These are phyloP conservation scores for Trichomonas vaginalis DNA, from an alignment of 208 protist genomes.

Conservation along the genomic window DNA sequence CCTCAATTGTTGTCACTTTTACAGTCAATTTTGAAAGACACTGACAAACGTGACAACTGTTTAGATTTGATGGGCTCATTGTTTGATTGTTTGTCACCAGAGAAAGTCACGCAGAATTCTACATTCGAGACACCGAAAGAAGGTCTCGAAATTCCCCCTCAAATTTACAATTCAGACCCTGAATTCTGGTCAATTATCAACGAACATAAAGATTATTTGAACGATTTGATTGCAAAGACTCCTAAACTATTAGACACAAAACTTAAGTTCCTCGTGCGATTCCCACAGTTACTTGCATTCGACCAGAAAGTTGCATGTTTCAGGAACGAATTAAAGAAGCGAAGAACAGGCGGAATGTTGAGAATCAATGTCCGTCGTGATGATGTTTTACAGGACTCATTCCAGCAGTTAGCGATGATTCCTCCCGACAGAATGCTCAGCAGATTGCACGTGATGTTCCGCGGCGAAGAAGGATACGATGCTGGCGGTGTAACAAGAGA, in stretches of 20 bases:
- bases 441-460: constrained; percentile 16
- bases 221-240: background rate
- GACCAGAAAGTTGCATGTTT: background rate
- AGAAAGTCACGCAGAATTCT: background rate
- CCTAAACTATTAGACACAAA: background rate
- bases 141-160: background rate
- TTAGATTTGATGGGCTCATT: background rate
- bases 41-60: background rate
- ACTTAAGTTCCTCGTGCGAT: background rate
- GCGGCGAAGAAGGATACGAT: constrained; percentile 31
- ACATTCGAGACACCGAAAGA: too few relatives aligned
- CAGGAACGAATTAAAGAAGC: too few relatives aligned
- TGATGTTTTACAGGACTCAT: background rate
- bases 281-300: background rate
- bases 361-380: background rate
- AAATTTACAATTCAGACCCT: background rate
- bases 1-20: background rate
- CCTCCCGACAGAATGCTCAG: background rate
- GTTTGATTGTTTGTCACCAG: background rate
- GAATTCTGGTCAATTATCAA: background rate
- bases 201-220: background rate
- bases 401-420: background rate
- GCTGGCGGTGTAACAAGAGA: constrained; percentile 28
- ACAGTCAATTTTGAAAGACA: background rate
- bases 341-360: background rate